These are phyloP conservation scores for Schizosaccharomyces octosporus DNA, from an alignment of 805 yeast genomes.

Conservation along the genomic window DNA sequence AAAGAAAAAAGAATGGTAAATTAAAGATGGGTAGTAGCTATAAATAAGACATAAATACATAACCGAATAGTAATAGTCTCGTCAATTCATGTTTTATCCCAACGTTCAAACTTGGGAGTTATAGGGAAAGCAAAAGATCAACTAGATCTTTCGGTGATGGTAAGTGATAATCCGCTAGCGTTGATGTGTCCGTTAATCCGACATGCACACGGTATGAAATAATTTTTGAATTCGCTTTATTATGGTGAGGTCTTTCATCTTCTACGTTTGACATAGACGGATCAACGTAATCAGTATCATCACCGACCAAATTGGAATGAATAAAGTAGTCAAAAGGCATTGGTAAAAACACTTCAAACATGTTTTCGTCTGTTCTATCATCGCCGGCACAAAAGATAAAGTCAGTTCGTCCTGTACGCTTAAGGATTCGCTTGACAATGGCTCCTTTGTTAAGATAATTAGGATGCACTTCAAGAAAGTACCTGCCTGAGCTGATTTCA, in stretches of 20 bases:
- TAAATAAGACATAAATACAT: too few relatives aligned
- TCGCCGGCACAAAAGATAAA: constrained; percentile 83
- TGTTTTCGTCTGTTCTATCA: constrained; percentile 91
- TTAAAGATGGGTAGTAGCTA: too few relatives aligned
- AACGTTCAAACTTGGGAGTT: neutral
- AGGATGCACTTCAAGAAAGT: constrained; percentile 93
- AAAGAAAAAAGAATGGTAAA: too few relatives aligned
- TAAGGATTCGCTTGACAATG: constrained; percentile 58
- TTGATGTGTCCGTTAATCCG: neutral
- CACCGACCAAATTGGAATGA: neutral
- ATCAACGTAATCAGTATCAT: neutral
- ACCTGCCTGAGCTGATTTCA: constrained; percentile 95
- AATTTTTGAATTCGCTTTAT: neutral
- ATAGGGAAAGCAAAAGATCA: neutral
- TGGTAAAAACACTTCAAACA: constrained; percentile 49
- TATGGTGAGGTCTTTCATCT: neutral
- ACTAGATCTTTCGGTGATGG: neutral
- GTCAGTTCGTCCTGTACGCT: constrained; percentile 31
- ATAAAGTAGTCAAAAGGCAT: neutral
- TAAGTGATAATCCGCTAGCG: neutral
- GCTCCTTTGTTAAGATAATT: constrained; percentile 88
- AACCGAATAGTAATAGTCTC: neutral
- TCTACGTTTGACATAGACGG: neutral
- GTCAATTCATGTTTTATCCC: neutral
- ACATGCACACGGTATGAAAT: neutral